Evolutionary conservation across 2,329 filamentous ascomycete genomes (phyloP), one percentile per base, ranked within the genome.

Genomic region (Myriosclerotinia curreyana): DNA sequence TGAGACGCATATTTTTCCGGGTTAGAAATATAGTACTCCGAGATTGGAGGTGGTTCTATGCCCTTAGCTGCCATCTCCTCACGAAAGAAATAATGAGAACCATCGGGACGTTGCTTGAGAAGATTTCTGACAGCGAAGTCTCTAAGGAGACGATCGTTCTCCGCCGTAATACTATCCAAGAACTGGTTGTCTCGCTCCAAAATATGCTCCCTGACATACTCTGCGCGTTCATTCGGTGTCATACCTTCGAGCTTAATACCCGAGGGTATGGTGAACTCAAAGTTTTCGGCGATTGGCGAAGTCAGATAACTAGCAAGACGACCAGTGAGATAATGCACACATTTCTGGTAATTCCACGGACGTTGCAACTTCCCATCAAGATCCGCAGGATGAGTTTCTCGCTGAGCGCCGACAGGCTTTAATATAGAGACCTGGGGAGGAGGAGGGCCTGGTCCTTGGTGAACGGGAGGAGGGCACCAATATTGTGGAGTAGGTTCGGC

Each of bases 221-320:
- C 42, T 58, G 54, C 54, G 12, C 54, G 54, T 48, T 48, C 38
- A 48, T 58, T 42, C 11, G 28, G 20, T 8, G 28, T 48, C 54
- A 58, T 58, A 2, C 28, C 28, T 22, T 58, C 20, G 12, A 58
- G 40, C 42, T 25, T 46, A 20, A 11, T n/a, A n/a, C 31, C 42
- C 20, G 54, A 58, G 11, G 54, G 54, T n/a, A 58, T n/a, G 42
- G 28, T 58, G 28, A 48, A 58, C 5, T 15, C n/a, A 0, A 58
- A 56, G 31, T 0, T 6, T 46, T 46, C 40, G 15, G 54, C 40
- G 34, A 46, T 3, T 14, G 22, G 20, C n/a, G 54, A 46, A 15
- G 28, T 56, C 25, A 56, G 44, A 20, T 46, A 56, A 20, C n/a
- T n/a, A n/a, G 14, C 42, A 20, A 44, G 22, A n/a, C 54, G 54